Percentiles rank a stretch among this genome's conserved stretches.
Evolutionary conservation across 352 stramenopile genomes (phyloP).

Genomic region (Aphanomyces stellatus): DNA sequence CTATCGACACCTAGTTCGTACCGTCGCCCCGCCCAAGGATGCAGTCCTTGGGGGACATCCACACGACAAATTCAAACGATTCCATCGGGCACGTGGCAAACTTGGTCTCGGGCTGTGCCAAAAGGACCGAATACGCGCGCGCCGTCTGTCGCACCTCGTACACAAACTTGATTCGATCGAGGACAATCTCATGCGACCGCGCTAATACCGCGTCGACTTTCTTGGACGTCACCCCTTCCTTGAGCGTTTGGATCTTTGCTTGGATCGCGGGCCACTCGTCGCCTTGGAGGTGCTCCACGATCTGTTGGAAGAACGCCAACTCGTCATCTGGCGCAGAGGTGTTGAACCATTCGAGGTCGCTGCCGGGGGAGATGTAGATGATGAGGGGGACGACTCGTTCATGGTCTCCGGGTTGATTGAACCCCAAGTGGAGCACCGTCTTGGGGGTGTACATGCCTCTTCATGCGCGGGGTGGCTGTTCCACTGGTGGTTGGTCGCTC

Average conservation of each 20-base stretch:
- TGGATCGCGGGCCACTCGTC: neutral
- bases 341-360: constrained; percentile 7
- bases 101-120: neutral
- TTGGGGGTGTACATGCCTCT: constrained; percentile 6
- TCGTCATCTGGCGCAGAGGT: neutral
- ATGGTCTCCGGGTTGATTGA: neutral
- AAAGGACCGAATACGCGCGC: neutral
- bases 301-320: constrained; percentile 7
- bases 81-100: neutral
- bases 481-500: neutral
- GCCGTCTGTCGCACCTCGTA: neutral
- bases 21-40: too few relatives aligned
- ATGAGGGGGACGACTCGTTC: neutral
- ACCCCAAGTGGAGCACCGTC: neutral
- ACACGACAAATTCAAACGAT: neutral
- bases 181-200: neutral
- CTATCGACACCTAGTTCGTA: too few relatives aligned
- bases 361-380: constrained; percentile 1
- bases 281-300: neutral
- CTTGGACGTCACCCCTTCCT: neutral
- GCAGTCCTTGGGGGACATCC: neutral
- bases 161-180: constrained; percentile 10
- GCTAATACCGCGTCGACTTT: neutral
- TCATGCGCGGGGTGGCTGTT: too few relatives aligned
- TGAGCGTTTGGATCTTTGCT: neutral